Evolutionary conservation across 1,139 yeast species (phyloP).

Genomic region (Casaregolazyma lundiana): DNA sequence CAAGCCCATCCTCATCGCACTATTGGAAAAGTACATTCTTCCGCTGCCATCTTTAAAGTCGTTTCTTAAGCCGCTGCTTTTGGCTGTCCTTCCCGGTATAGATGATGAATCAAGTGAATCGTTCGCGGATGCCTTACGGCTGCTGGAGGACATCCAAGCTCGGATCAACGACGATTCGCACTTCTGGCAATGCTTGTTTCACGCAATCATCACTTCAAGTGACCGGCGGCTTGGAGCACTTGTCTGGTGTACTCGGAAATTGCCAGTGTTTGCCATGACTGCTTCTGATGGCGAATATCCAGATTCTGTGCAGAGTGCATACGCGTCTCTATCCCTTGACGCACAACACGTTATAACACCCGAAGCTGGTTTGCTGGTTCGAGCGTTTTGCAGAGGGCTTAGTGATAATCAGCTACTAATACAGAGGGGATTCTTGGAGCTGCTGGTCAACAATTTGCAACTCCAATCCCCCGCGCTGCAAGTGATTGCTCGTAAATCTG

Average conservation of each 20-base stretch:
- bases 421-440: slow-evolving; percentile 85
- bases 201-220: slow-evolving; percentile 69
- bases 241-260: slow-evolving; percentile 62
- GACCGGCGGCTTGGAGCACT: slow-evolving; percentile 82
- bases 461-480: slow-evolving; percentile 57
- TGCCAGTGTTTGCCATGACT: slow-evolving; percentile 48
- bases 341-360: slow-evolving; percentile 63
- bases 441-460: slow-evolving; percentile 63
- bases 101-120: slow-evolving; percentile 91
- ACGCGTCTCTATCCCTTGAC: slow-evolving; percentile 42
- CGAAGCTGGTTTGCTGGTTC: slow-evolving; percentile 69
- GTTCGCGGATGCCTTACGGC: slow-evolving; percentile 53
- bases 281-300: slow-evolving; percentile 9
- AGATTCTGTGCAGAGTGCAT: slow-evolving; percentile 17
- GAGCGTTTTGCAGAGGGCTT: slow-evolving; percentile 70
- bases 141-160: slow-evolving; percentile 58
- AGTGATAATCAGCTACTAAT: slow-evolving; percentile 61
- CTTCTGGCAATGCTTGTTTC: slow-evolving; percentile 82
- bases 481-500: slow-evolving; percentile 44
- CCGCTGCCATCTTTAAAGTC: slow-evolving; percentile 47
- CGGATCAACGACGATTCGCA: slow-evolving; percentile 62
- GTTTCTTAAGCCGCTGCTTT: slow-evolving; percentile 62
- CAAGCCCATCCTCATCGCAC: slow-evolving; percentile 64
- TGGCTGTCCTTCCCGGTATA: slow-evolving; percentile 77
- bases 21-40: slow-evolving; percentile 55